Conservation (phyloP, 2,329 filamentous ascomycete species). For the Talaromyces sp. region DNA sequence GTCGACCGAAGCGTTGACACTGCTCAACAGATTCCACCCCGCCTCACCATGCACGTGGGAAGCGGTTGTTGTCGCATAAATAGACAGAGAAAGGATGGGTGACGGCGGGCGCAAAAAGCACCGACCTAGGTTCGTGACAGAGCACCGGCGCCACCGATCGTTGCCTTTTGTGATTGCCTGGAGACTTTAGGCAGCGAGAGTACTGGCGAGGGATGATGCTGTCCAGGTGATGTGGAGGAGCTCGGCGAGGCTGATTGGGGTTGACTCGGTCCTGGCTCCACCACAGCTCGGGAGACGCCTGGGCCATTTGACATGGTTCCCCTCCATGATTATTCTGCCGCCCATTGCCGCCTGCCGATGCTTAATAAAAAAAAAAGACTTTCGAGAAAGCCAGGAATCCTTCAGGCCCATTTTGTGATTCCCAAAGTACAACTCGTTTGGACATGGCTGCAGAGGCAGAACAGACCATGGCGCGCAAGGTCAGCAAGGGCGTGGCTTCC, state of each 20-base stretch:
- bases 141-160: background rate
- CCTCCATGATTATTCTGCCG: constrained; percentile 7
- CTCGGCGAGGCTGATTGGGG: background rate
- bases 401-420: background rate
- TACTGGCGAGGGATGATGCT: background rate
- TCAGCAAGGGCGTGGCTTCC: background rate
- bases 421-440: background rate
- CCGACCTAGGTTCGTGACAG: background rate
- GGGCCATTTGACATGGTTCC: background rate
- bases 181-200: background rate
- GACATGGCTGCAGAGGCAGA: constrained; percentile 2
- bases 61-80: constrained; percentile 3
- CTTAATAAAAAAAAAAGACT: background rate
- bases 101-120: background rate
- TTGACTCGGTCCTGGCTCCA: background rate
- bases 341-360: background rate
- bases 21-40: constrained; percentile 9
- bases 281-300: background rate
- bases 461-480: constrained; percentile 14
- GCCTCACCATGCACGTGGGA: constrained; percentile 11
- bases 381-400: background rate
- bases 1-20: background rate
- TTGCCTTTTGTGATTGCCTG: background rate
- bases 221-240: constrained; percentile 8
- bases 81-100: background rate